phyloP scores from a whole-genome alignment of 2,329 filamentous ascomycete genomes.

The Trichoderma gracile region DNA sequence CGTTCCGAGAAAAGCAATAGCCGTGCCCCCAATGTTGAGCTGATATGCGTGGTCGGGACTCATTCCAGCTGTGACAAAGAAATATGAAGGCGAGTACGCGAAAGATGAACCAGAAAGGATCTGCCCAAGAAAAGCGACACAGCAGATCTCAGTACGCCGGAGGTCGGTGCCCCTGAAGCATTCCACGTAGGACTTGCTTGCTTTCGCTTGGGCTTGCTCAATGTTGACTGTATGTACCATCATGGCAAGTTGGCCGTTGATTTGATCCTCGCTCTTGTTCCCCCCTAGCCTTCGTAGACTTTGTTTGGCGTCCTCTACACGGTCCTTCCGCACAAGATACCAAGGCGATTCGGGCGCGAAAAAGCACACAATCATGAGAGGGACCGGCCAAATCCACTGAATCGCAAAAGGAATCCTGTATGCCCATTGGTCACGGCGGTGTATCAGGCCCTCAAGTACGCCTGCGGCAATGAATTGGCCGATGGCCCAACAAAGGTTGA shows the following conservation, averaged over 20 bases:
- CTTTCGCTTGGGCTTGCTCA: slow-evolving; percentile 41
- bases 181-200: slow-evolving; percentile 44
- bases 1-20: slow-evolving; percentile 46
- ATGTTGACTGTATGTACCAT: slow-evolving; percentile 47
- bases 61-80: slow-evolving; percentile 42
- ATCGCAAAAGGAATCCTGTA: slow-evolving; percentile 44
- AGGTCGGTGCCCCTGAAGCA: slow-evolving; percentile 48
- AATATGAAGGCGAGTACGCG: slow-evolving; percentile 43
- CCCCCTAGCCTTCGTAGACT: slow-evolving; percentile 37
- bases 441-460: slow-evolving; percentile 32
- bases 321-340: slow-evolving; percentile 44
- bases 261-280: slow-evolving; percentile 5
- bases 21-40: slow-evolving; percentile 43
- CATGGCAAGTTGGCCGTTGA: slow-evolving; percentile 38
- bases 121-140: slow-evolving; percentile 13
- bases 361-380: slow-evolving; percentile 32
- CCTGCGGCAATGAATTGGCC: slow-evolving; percentile 48
- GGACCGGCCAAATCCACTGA: slow-evolving; percentile 28
- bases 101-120: slow-evolving; percentile 30
- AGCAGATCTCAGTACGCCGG: slow-evolving; percentile 55
- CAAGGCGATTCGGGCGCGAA: slow-evolving; percentile 39
- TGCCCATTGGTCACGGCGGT: slow-evolving; percentile 43
- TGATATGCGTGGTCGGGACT: slow-evolving; percentile 35
- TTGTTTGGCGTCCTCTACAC: slow-evolving; percentile 28
- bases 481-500: slow-evolving; percentile 50